phyloP scores from a whole-genome alignment of 495 filamentous ascomycete species.

The Penicillium paxilli region DNA sequence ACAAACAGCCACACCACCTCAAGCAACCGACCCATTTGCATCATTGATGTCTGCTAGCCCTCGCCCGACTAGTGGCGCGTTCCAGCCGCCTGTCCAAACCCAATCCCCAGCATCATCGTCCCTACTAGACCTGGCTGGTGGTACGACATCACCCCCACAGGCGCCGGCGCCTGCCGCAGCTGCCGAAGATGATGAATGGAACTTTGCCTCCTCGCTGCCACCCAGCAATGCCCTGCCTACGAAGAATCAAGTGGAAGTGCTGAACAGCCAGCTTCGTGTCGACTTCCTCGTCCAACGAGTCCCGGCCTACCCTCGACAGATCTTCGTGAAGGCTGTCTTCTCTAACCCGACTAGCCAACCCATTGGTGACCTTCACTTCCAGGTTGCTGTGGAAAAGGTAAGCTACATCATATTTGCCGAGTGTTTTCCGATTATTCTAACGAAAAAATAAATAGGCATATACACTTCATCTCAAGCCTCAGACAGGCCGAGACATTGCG shows the following conservation, averaged over 20 bases:
- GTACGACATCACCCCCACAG: slow-evolving; percentile 18
- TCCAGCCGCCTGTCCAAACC: slow-evolving; percentile 22
- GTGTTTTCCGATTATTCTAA: background rate
- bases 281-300: slow-evolving; percentile 50
- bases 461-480: slow-evolving; percentile 77
- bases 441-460: slow-evolving; percentile 54
- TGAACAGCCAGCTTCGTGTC: slow-evolving; percentile 53
- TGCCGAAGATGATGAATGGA: slow-evolving; percentile 78
- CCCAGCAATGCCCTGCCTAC: slow-evolving; percentile 52
- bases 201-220: slow-evolving; percentile 85
- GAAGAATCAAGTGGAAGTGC: slow-evolving; percentile 61
- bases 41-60: slow-evolving; percentile 61
- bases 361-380: slow-evolving; percentile 81
- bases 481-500: slow-evolving; percentile 72
- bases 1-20: slow-evolving; percentile 40
- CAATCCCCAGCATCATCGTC: slow-evolving; percentile 36
- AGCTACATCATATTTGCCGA: slow-evolving; percentile 7
- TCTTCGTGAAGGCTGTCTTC: slow-evolving; percentile 65
- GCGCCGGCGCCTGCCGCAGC: slow-evolving; percentile 26
- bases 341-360: slow-evolving; percentile 73
- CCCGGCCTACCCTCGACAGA: slow-evolving; percentile 40
- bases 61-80: slow-evolving; percentile 36
- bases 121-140: slow-evolving; percentile 43
- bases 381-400: slow-evolving; percentile 92
- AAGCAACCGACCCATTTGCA: slow-evolving; percentile 64